Base-by-base conservation (phyloP, 306 rosid genomes). In the Pyrus communis region DNA sequence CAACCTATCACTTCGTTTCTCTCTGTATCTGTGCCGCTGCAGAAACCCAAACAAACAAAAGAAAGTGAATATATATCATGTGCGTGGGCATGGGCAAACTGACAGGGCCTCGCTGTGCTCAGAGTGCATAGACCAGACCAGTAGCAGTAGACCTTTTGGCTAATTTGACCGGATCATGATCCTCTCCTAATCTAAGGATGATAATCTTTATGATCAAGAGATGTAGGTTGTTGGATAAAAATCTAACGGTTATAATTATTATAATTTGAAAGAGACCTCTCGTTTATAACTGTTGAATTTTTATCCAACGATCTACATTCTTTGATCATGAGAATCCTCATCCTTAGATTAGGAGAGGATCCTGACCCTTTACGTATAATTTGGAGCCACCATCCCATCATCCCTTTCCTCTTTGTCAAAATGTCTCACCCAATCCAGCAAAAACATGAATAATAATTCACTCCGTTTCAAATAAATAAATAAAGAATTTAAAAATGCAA, bases 401-500 rank as follows among this genome's bases (percentile, higher is more conserved):
- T 33, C 38, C 35, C 74, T 38, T 11, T 28, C 12, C 60, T 67
- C 80, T 52, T 74, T 79, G 79, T 83, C 84, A 79, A 83, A 58
- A 23, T 83, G 88, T 85, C 89, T 80, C 83, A 40, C 87, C 84
- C 64, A 81, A 51, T 78, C 70, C 75, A 74, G 80, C 77, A 55
- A 75, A 78, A 64, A 65, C 31, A 67, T 1, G 49, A 46, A 49
- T 11, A 43, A 43, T 43, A 43, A 42, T 42, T 9, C 49, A 11
- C 42, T 13, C 76, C 5, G 22, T 7, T 52, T 52, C 5, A 19
- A 55, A 55, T 5, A 19, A 18, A 17, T 14, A 9, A 40, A 27
- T 46, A 27, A 9, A 55, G 3, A 54, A 7, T 22, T 58, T 61
- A 13, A 27, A 61, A 4, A 61, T 27, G 28, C 25, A n/a, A 45